Base-by-base conservation (phyloP, 345 rosid species). In the Salix viminalis region DNA sequence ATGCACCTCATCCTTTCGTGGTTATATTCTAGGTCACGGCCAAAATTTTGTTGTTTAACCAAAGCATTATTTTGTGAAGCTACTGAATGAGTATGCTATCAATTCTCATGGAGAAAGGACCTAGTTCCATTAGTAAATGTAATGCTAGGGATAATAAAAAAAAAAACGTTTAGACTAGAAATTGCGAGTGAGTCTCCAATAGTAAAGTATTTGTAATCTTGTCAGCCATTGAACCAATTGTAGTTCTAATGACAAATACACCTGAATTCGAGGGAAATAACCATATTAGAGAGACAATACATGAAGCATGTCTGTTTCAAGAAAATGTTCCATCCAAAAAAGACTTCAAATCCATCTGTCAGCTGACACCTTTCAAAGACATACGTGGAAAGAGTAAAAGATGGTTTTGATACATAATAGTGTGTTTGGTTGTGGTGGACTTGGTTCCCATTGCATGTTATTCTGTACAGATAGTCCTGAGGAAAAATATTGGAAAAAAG, bases 211-310 rank as follows among this genome's bases (percentile, higher is more conserved):
- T 81, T 68, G 71, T 80, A 41, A 91, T 87, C 68, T 91, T 91
- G 81, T 93, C 90, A 65, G 90, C 89, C 85, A 96, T 86, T n/a
- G 88, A 88, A 36, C 83, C 86, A 75, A 96, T 83, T 44, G 90
- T 86, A 62, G 96, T 87, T 96, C 91, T 78, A 96, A 78, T 30
- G 97, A 91, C 82, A 92, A 80, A 89, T 91, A 96, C 61, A 96
- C 97, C 99, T 96, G 86, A 67, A 69, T 28, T 67, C 34, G 60
- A 28, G 11, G 24, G 6, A 56, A 21, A 11, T 32, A 44, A 73
- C 13, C 34, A 74, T 56, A 56, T 56, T n/a, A 56, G 28, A 56
- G 23, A 9, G 62, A 56, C 26, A 56, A 56, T 56, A 56, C 62
- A 56, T n/a, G 26, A n/a, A 56, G 62, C 62, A n/a, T 23, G 14